phyloP scores from a whole-genome alignment of 495 filamentous ascomycete genomes.

The Penicillium pulvis region DNA sequence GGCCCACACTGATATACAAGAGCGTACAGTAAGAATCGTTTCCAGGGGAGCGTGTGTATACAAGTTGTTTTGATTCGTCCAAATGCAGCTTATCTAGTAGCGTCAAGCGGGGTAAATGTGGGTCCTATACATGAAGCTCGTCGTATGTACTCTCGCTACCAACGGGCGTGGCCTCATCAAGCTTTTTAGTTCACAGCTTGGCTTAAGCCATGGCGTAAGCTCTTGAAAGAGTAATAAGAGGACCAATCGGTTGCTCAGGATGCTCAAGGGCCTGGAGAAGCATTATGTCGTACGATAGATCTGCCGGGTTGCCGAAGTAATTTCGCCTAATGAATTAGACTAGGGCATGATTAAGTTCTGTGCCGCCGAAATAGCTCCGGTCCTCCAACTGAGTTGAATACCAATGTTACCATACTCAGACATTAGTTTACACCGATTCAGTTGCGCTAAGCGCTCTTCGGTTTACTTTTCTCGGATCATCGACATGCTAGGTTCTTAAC shows the following conservation, averaged over 20 bases:
- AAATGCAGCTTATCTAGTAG: constrained; percentile 1
- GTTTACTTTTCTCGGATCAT: not conserved
- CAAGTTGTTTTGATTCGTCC: not conserved
- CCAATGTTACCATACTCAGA: not conserved
- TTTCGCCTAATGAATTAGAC: not conserved
- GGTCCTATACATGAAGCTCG: not conserved
- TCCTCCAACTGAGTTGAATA: not conserved
- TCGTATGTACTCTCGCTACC: not conserved
- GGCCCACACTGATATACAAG: not conserved
- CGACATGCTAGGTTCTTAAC: not conserved
- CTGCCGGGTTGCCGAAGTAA: not conserved
- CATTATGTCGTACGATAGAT: not conserved
- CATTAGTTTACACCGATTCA: not conserved
- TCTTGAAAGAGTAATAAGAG: not conserved
- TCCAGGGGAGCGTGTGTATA: constrained; percentile 25
- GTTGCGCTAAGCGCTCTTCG: not conserved
- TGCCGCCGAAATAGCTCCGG: not conserved
- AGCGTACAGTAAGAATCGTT: not conserved
- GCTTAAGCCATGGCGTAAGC: not conserved
- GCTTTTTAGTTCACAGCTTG: not conserved
- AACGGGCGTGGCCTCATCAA: not conserved
- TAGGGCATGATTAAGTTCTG: not conserved
- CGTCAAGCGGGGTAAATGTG: constrained; percentile 3
- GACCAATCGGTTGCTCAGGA: not conserved
- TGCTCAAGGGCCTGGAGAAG: not conserved